Evolutionary conservation across 1,284 basidiomycete genomes (phyloP), one percentile per base, ranked within the genome.

Genomic region (Trametes versicolor): DNA sequence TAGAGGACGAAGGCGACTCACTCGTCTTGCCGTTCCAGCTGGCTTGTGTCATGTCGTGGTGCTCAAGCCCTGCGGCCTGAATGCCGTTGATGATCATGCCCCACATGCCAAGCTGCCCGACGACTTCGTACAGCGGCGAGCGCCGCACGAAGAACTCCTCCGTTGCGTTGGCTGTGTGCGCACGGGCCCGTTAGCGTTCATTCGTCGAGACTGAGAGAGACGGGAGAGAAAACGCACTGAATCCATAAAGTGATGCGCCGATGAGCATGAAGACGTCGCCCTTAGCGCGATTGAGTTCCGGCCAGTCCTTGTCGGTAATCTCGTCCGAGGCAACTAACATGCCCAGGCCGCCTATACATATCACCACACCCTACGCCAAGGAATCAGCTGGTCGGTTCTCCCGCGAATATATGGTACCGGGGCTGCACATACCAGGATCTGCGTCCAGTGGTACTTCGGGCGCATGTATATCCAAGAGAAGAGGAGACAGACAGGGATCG

Each of bases 241-340:
- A 88, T 50, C 94, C 94, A 69, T 96, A 96, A 27, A 95, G 81
- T 0, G 92, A 91, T 2, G 94, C 92, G 29, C 92, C 94, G 58
- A 91, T 83, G 64, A 95, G 85, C 92, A 95, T 95, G 75, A 94
- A 93, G 32, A 84, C 87, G 74, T 95, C 93, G n/a, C 94, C 93
- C 75, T 92, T 91, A 51, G 86, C 90, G 72, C 85, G 85, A 71
- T 78, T 82, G 10, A 86, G 70, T 8, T 93, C 88, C n/a, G 83
- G 77, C 78, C 85, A 92, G 75, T 88, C 83, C 76, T 92, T 93
- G 65, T 87, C 80, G 32, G 91, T 92, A 57, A 93, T 74, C 71
- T 88, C 79, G 70, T 93, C 92, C 6, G 90, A 90, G 4, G 82
- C 82, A 41, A 95, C 92, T 58, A 94, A 88, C 78, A 95, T 77